These are phyloP conservation scores for Backusella parvicylindrica DNA, from an alignment of 192 early-diverging fungal species.

Conservation along the genomic window DNA sequence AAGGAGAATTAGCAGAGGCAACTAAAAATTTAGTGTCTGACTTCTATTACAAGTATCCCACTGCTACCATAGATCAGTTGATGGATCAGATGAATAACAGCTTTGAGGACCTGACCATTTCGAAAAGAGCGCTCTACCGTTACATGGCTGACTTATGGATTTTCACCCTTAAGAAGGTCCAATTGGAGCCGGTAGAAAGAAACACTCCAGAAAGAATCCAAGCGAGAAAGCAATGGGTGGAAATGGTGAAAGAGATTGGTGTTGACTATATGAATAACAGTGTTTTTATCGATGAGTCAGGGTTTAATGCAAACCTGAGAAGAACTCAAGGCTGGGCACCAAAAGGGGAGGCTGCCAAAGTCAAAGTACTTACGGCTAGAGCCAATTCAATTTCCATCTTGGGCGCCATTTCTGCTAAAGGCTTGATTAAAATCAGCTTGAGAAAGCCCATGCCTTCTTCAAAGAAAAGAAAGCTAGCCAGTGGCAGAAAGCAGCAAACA, in stretches of 20 bases:
- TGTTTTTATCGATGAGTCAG: constrained; percentile 13
- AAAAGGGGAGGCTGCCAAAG: constrained; percentile 6
- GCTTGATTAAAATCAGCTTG: constrained; percentile 1
- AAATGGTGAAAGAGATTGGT: not conserved
- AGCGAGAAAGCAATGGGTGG: constrained; percentile 11
- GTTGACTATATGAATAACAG: constrained; percentile 9
- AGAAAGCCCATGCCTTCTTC: constrained; percentile 4
- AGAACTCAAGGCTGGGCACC: constrained; percentile 12
- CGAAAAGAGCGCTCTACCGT: constrained; percentile 11
- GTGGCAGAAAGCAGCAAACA: constrained; percentile 2
- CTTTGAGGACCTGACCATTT: constrained; percentile 5
- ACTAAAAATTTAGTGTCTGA: not conserved
- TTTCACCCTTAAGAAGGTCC: not conserved
- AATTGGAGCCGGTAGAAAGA: constrained; percentile 6
- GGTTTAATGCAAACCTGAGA: constrained; percentile 11
- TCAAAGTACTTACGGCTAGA: constrained; percentile 12
- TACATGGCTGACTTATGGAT: constrained; percentile 5
- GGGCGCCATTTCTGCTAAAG: constrained; percentile 3
- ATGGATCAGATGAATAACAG: not conserved
- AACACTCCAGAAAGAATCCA: constrained; percentile 8
- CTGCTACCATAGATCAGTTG: not conserved
- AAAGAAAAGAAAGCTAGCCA: constrained; percentile 14
- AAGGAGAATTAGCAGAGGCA: not conserved
- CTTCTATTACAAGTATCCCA: not conserved
- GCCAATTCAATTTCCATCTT: constrained; percentile 2